A percentile compares a stretch with the other conserved stretches of the same genome.
Conservation (phyloP, 495 filamentous ascomycete species). For the Umbilicaria muhlenbergii region DNA sequence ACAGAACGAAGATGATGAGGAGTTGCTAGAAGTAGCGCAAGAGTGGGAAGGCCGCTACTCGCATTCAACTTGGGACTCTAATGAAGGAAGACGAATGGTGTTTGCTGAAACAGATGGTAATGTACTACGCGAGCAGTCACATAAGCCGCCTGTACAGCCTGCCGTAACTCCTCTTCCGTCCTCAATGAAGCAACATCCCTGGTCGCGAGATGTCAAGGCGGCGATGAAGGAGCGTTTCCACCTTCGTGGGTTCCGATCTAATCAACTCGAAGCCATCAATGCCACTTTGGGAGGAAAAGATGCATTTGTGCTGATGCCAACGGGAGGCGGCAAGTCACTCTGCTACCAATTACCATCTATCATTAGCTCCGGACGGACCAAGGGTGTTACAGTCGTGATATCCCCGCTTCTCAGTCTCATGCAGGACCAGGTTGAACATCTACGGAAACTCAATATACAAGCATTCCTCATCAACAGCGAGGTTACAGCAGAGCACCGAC, state of each 20-base stretch:
- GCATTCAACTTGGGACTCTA: conserved; percentile 11
- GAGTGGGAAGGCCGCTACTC: conserved; percentile 34
- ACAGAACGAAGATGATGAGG: conserved; percentile 50
- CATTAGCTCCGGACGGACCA: conserved; percentile 62
- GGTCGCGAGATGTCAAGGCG: conserved; percentile 73
- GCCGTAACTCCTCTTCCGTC: conserved; percentile 4
- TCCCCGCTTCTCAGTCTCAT: conserved; percentile 92
- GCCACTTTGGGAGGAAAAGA: conserved; percentile 76
- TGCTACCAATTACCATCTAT: conserved; percentile 93
- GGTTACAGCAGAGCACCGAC: conserved; percentile 34
- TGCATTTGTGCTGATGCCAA: conserved; percentile 92
- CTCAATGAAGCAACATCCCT: conserved; percentile 39
- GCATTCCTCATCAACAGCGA: conserved; percentile 73
- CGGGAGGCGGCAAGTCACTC: conserved; percentile 89
- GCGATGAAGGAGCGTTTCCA: conserved; percentile 67
- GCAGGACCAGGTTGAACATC: conserved; percentile 83
- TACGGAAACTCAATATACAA: conserved; percentile 56
- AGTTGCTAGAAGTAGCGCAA: conserved; percentile 47
- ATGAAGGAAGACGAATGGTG: conserved; percentile 22
- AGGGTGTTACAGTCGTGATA: conserved; percentile 80
- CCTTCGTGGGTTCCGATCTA: conserved; percentile 70
- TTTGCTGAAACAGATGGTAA: conserved; percentile 44
- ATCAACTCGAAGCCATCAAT: conserved; percentile 93
- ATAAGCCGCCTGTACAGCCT: conserved; percentile 1
- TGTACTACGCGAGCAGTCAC: conserved; percentile 5